Percentiles rank a stretch among this genome's conserved stretches.
phyloP scores from a whole-genome alignment of 2,329 filamentous ascomycete species.

The Trematosphaeria pertusa region DNA sequence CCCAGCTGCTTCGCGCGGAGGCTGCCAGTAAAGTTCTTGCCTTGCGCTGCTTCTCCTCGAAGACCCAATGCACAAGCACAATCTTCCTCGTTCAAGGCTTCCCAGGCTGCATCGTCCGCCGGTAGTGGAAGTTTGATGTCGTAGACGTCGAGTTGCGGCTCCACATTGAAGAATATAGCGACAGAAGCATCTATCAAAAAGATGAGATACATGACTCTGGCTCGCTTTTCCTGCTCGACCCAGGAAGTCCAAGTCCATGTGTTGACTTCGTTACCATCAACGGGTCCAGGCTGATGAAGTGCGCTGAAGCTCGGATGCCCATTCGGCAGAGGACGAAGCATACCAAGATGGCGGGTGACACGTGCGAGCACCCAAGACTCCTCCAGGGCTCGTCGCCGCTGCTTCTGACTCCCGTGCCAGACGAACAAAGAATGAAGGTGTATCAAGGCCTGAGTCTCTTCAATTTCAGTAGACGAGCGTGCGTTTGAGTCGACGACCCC shows the following conservation, averaged over 20 bases:
- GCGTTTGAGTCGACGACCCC: constrained; percentile 51
- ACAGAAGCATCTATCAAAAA: constrained; percentile 70
- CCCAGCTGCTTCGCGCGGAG: constrained; percentile 69
- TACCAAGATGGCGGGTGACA: constrained; percentile 63
- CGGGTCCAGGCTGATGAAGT: constrained; percentile 64
- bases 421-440: constrained; percentile 68
- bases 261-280: constrained; percentile 53
- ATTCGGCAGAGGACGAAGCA: constrained; percentile 62
- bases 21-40: constrained; percentile 68
- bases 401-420: constrained; percentile 73
- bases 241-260: constrained; percentile 71
- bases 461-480: constrained; percentile 54
- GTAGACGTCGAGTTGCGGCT: constrained; percentile 67
- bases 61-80: constrained; percentile 72
- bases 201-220: constrained; percentile 69
- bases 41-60: constrained; percentile 63
- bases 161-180: constrained; percentile 74
- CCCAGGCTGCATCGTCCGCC: constrained; percentile 76
- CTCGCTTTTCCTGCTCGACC: constrained; percentile 75
- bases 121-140: constrained; percentile 74
- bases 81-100: constrained; percentile 64
- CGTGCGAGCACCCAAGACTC: constrained; percentile 65
- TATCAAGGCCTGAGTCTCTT: constrained; percentile 72
- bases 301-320: constrained; percentile 61
- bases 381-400: constrained; percentile 68